A percentile compares a stretch with the other conserved stretches of the same genome.
Conservation (phyloP, 371 early-diverging fungal species). For the Rhizomucor pusillus region DNA sequence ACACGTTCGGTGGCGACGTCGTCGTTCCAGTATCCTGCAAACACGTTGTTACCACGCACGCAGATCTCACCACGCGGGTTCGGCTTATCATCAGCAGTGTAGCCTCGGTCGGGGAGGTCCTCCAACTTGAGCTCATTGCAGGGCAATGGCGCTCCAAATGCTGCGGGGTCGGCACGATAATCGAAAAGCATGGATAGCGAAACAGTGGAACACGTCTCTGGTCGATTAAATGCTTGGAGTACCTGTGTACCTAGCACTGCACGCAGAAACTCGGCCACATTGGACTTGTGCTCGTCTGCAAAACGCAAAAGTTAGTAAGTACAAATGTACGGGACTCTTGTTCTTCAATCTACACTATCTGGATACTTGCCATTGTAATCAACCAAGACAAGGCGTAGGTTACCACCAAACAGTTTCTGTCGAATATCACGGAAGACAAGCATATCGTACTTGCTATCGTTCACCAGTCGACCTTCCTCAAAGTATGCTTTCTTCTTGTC, state of each 20-base stretch:
- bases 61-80: constrained; percentile 76
- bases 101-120: constrained; percentile 67
- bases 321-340: not conserved
- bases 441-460: constrained; percentile 49
- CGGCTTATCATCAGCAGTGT: constrained; percentile 66
- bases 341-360: not conserved
- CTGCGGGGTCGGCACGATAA: constrained; percentile 34
- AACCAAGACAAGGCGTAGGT: constrained; percentile 60
- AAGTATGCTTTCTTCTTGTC: constrained; percentile 30
- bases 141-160: constrained; percentile 70
- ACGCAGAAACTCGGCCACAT: constrained; percentile 44
- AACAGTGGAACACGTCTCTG: constrained; percentile 57
- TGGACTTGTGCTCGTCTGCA: constrained; percentile 45
- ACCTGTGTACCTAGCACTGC: constrained; percentile 55
- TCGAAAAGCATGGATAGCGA: constrained; percentile 60
- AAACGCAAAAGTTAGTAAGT: constrained; percentile 34
- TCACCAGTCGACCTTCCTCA: constrained; percentile 38
- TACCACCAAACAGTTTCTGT: constrained; percentile 82
- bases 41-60: constrained; percentile 59
- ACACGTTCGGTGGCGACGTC: constrained; percentile 40
- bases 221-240: constrained; percentile 55
- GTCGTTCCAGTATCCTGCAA: constrained; percentile 58
- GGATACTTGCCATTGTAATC: constrained; percentile 31
- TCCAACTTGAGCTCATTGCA: constrained; percentile 88
- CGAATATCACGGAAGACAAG: constrained; percentile 47